phyloP scores from a whole-genome alignment of 306 rosid genomes.

The Erythrophleum fordii region DNA sequence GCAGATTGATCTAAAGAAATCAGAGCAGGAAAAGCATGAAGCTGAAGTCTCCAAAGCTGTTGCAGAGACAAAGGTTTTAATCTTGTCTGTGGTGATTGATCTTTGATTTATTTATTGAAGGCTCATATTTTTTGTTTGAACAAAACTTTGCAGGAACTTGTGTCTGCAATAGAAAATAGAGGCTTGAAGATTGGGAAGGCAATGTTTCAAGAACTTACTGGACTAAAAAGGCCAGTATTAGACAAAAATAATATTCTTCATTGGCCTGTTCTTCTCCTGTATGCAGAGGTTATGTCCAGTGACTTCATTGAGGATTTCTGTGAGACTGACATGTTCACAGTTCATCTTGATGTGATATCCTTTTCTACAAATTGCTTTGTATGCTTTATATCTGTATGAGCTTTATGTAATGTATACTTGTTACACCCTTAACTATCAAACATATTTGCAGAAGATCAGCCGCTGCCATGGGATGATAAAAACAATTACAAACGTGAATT shows the following conservation, averaged over 20 bases:
- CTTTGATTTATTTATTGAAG: slow-evolving; percentile 34
- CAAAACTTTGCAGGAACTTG: slow-evolving; percentile 62
- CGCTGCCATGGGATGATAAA: slow-evolving; percentile 79
- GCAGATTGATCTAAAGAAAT: slow-evolving; percentile 62
- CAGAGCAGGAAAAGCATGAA: slow-evolving; percentile 67
- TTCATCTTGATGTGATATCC: slow-evolving; percentile 96
- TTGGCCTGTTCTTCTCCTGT: slow-evolving; percentile 95
- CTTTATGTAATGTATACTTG: slow-evolving; percentile 29
- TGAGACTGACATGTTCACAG: slow-evolving; percentile 87
- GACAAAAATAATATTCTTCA: slow-evolving; percentile 79
- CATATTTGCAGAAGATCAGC: slow-evolving; percentile 82
- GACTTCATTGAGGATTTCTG: slow-evolving; percentile 96
- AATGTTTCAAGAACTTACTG: slow-evolving; percentile 72
- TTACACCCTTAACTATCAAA: slow-evolving; percentile 70
- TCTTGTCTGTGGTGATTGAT: slow-evolving; percentile 8
- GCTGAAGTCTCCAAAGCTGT: slow-evolving; percentile 73
- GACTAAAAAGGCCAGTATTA: slow-evolving; percentile 70
- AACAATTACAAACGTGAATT: slow-evolving; percentile 69
- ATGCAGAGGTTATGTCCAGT: slow-evolving; percentile 96
- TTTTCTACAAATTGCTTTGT: slow-evolving; percentile 41
- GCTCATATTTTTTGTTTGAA: slow-evolving; percentile 31
- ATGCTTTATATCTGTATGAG: not conserved
- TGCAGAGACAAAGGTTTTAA: slow-evolving; percentile 68
- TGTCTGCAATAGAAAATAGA: slow-evolving; percentile 63
- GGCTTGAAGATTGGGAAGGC: slow-evolving; percentile 85